Evolutionary conservation across 2,329 filamentous ascomycete species (phyloP).

Genomic region (Zarea fungicola): DNA sequence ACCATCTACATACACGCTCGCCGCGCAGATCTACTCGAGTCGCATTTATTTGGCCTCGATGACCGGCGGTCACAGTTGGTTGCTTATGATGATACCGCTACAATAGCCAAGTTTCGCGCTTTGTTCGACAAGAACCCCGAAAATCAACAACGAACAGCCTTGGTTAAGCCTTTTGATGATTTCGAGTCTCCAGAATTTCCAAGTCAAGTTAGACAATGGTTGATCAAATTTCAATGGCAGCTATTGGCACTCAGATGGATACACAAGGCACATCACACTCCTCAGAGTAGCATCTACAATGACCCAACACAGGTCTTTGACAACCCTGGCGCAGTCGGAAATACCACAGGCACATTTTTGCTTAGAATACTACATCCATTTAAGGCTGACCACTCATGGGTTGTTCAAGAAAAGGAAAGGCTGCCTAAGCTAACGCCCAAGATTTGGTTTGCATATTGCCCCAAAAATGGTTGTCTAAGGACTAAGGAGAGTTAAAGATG

Average conservation of each 20-base stretch:
- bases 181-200: background rate
- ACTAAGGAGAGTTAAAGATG: too few species aligned
- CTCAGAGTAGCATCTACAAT: background rate
- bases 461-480: too few species aligned
- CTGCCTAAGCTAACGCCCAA: constrained; percentile 2
- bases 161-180: too few species aligned
- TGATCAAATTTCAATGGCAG: background rate
- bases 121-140: too few species aligned
- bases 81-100: too few species aligned
- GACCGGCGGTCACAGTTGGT: too few species aligned
- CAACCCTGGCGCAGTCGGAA: background rate
- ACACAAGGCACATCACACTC: background rate
- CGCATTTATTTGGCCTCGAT: too few species aligned
- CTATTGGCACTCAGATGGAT: background rate
- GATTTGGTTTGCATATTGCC: background rate
- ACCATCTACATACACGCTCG: too few species aligned
- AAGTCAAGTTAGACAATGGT: background rate
- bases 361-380: background rate
- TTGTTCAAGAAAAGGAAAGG: background rate
- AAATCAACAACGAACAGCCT: too few species aligned
- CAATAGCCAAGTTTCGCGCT: too few species aligned
- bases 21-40: too few species aligned
- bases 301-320: background rate
- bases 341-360: background rate
- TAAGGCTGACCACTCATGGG: background rate